These are phyloP conservation scores for Umbilicus rupestris DNA, from an alignment of 164 flowering plant species.

Conservation along the genomic window DNA sequence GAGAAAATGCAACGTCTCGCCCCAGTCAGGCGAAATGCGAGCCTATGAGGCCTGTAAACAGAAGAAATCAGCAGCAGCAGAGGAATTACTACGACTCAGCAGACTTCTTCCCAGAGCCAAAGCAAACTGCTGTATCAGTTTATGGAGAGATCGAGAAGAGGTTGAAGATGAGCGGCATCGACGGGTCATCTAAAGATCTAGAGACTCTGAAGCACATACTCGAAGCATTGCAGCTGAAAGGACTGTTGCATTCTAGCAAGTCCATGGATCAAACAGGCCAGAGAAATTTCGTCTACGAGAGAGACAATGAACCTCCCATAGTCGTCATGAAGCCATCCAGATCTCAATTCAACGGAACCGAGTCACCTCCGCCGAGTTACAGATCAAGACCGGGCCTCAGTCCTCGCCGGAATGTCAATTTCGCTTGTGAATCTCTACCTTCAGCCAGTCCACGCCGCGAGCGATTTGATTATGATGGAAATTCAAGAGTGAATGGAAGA, in stretches of 20 bases:
- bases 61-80: constrained; percentile 31
- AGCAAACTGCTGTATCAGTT: constrained; percentile 28
- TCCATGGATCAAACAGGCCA: constrained; percentile 14
- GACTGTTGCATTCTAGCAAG: constrained; percentile 54
- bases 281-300: constrained; percentile 43
- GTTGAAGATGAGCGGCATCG: constrained; percentile 68
- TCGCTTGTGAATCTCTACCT: constrained; percentile 18
- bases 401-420: constrained; percentile 20
- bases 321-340: constrained; percentile 52
- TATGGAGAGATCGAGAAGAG: constrained; percentile 69
- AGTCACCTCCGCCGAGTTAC: constrained; percentile 25
- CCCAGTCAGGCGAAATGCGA: constrained; percentile 5
- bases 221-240: constrained; percentile 88
- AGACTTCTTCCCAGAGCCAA: constrained; percentile 81
- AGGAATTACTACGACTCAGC: constrained; percentile 63
- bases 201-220: constrained; percentile 84
- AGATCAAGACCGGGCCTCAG: constrained; percentile 20
- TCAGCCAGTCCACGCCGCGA: constrained; percentile 29
- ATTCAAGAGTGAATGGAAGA: constrained; percentile 15
- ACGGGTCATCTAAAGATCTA: constrained; percentile 66
- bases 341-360: constrained; percentile 20
- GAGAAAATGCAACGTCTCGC: background rate
- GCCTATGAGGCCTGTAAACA: constrained; percentile 15
- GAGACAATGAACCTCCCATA: constrained; percentile 31
- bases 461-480: constrained; percentile 19